Evolutionary conservation across 805 yeast genomes (phyloP), one percentile per base, ranked within the genome.

Genomic region (Candida odintsovae): DNA sequence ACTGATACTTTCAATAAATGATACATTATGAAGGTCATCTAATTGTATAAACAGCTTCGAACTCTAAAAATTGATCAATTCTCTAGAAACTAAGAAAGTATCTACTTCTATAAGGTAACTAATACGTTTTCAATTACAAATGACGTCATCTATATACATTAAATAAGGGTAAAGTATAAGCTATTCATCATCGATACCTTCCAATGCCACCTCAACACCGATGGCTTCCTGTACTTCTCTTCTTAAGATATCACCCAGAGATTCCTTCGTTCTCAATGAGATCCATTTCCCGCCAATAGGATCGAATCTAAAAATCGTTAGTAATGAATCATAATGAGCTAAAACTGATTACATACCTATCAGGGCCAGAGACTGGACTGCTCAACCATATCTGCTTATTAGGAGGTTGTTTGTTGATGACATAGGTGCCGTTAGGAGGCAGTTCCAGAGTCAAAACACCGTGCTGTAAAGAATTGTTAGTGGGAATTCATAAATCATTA

Each of bases 351-450:
- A 46, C 49, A 16, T 37, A 46, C 49, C 77, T 61, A 60, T 90
- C 89, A 6, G 99, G 99, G 0, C 99, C 99, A 8, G 95, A 85
- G 4, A 89, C 61, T 0, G 99, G 99, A 39, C 96, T 86, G 49
- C 95, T 80, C 44, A 92, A 73, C 99, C 99, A 94, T 26, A 94
- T 84, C 64, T 94, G 99, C 66, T 87, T 85, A 67, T 90, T 94
- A 4, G 99, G 97, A 1, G 99, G 99, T 67, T 94, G 98, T 61
- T 90, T 92, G 70, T 94, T 94, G 61, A 94, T 83, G 25, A 94
- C 96, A 62, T 94, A 94, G 0, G 90, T 77, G 2, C 97, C 98
- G 16, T 72, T 70, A 1, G 81, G 77, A 3, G 92, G 87, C 16
- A 86, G 57, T 7, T 73, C 78, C 47, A 94, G 63, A 1, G 92